Evolutionary conservation across 2,329 filamentous ascomycete species (phyloP).

Genomic region (Neonectria faginata): DNA sequence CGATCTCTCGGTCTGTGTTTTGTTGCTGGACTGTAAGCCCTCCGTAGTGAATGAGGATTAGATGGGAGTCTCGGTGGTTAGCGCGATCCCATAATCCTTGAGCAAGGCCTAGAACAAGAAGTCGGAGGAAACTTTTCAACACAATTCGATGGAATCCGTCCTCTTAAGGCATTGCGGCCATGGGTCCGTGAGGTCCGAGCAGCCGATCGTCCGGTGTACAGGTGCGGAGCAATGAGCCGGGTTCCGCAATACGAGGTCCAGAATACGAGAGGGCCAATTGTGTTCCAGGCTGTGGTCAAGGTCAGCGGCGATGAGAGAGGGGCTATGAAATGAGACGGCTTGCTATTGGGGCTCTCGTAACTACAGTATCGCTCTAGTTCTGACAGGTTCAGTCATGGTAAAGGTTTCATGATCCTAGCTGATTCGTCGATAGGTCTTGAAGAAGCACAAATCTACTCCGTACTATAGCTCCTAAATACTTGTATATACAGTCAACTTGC

Average conservation of each 20-base stretch:
- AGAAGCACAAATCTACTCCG: neutral
- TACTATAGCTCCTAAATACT: no score
- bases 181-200: neutral
- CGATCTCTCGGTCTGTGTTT: neutral
- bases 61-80: neutral
- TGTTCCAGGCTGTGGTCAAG: no score
- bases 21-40: neutral
- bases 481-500: no score
- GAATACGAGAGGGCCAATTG: neutral
- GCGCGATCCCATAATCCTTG: neutral
- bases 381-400: neutral
- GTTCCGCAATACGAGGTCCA: slow-evolving; percentile 5
- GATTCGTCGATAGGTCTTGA: neutral
- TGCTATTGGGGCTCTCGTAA: neutral
- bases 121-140: neutral
- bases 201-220: neutral
- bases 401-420: neutral
- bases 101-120: neutral
- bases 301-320: neutral
- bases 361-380: neutral
- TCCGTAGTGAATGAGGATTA: neutral
- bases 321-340: neutral
- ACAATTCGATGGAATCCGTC: neutral
- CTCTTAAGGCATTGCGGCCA: neutral
- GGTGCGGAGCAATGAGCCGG: neutral